A percentile compares a stretch with the other conserved stretches of the same genome.
Evolutionary conservation across 1,284 basidiomycete genomes (phyloP).

Genomic region (Ceratobasidium sp.): DNA sequence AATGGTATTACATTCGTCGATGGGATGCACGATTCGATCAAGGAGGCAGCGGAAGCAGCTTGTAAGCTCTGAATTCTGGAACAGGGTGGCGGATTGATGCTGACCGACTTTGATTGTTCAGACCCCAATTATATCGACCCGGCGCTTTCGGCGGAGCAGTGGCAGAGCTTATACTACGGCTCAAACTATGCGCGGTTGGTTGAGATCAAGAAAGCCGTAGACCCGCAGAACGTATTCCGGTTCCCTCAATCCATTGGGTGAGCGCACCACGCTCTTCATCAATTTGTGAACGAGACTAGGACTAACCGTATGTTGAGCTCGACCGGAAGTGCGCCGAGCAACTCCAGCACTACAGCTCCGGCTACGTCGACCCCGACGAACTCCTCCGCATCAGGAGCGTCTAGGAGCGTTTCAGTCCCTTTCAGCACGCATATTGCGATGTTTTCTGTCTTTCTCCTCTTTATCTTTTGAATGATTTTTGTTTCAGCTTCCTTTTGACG

Average conservation of each 20-base stretch:
- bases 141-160: slow-evolving; percentile 42
- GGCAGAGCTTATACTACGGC: slow-evolving; percentile 47
- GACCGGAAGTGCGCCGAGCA: not conserved
- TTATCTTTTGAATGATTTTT: no score
- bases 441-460: no score
- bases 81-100: not conserved
- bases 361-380: not conserved
- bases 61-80: slow-evolving; percentile 29
- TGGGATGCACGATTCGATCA: slow-evolving; percentile 35
- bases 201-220: slow-evolving; percentile 43
- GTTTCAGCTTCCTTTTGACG: no score
- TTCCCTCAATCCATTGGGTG: slow-evolving; percentile 48
- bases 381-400: slow-evolving; percentile 7
- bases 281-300: not conserved
- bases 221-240: slow-evolving; percentile 48
- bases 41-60: slow-evolving; percentile 25
- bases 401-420: no score
- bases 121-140: slow-evolving; percentile 49
- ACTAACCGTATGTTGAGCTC: not conserved
- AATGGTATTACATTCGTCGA: slow-evolving; percentile 45
- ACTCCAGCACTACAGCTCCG: not conserved
- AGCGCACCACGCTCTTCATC: not conserved
- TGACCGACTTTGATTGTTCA: not conserved
- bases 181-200: slow-evolving; percentile 42
- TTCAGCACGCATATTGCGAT: no score